These are phyloP conservation scores for Saccharomycopsis oosterbeekiorum DNA, from an alignment of 805 yeast genomes.

Conservation along the genomic window DNA sequence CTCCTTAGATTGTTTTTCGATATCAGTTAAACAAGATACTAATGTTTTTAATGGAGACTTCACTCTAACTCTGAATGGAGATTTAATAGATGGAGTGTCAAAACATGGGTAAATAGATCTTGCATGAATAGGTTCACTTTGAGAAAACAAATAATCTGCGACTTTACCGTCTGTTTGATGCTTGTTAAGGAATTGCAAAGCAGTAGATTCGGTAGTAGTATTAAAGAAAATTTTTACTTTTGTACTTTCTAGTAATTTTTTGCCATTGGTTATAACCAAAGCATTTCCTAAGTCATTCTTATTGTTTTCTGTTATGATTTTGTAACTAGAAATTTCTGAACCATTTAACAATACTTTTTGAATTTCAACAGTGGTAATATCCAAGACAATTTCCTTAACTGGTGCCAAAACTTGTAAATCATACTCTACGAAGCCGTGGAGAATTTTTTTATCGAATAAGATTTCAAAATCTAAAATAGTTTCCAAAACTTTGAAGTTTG, in stretches of 20 bases:
- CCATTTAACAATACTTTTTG: constrained; percentile 36
- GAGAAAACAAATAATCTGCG: constrained; percentile 70
- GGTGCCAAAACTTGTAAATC: constrained; percentile 29
- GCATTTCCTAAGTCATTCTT: constrained; percentile 53
- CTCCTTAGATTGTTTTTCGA: constrained; percentile 18
- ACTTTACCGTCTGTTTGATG: constrained; percentile 65
- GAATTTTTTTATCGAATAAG: constrained; percentile 40
- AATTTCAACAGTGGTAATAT: constrained; percentile 55
- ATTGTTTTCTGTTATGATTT: constrained; percentile 25
- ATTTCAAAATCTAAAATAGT: constrained; percentile 47
- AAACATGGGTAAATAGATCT: constrained; percentile 82
- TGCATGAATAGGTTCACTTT: constrained; percentile 87
- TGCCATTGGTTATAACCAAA: constrained; percentile 28
- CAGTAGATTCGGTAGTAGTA: constrained; percentile 72
- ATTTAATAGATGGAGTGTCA: constrained; percentile 81
- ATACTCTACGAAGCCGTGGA: constrained; percentile 48
- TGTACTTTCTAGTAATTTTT: constrained; percentile 11
- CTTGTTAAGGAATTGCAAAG: constrained; percentile 75
- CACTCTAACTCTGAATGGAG: constrained; percentile 48
- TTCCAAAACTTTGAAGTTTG: constrained; percentile 37
- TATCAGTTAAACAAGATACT: constrained; percentile 54
- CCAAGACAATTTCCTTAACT: constrained; percentile 42
- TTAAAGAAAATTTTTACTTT: constrained; percentile 40
- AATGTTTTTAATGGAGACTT: constrained; percentile 60
- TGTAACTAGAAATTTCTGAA: constrained; percentile 22